A percentile compares a stretch with the other conserved stretches of the same genome.
phyloP scores from a whole-genome alignment of 163 green algal genomes.

The Coccomyxa subellipsoidea region DNA sequence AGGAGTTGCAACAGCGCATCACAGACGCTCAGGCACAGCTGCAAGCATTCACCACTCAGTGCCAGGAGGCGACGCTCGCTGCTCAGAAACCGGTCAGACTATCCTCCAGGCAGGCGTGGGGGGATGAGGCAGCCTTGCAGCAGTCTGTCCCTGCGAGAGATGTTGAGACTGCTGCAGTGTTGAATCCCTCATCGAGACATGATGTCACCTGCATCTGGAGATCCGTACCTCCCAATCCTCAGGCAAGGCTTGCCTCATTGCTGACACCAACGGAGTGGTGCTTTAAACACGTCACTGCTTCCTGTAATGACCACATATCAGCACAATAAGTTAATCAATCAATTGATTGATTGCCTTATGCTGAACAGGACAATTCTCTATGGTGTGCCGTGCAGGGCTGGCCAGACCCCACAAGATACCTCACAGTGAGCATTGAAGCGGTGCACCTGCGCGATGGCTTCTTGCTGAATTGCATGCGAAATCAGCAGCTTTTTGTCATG shows the following conservation, averaged over 20 bases:
- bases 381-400: too few species aligned
- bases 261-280: too few species aligned
- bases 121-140: too few species aligned
- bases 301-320: too few species aligned
- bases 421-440: slow-evolving; percentile 20
- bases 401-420: slow-evolving; percentile 14
- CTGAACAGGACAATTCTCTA: too few species aligned
- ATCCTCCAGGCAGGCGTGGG: background rate
- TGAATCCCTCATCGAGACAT: background rate
- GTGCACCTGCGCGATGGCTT: slow-evolving; percentile 6
- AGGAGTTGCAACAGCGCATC: background rate
- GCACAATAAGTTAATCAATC: too few species aligned
- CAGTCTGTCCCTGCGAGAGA: too few species aligned
- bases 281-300: too few species aligned
- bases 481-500: slow-evolving; percentile 15
- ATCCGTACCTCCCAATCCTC: background rate
- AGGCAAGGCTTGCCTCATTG: background rate
- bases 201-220: background rate
- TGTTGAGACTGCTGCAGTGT: background rate
- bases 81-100: background rate
- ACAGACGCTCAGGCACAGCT: background rate
- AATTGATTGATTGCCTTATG: too few species aligned
- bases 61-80: background rate
- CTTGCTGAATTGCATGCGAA: background rate
- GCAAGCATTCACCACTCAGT: background rate